These are phyloP conservation scores for Phialemoniopsis sp. DNA, from an alignment of 2,329 filamentous ascomycete genomes.

Conservation along the genomic window DNA sequence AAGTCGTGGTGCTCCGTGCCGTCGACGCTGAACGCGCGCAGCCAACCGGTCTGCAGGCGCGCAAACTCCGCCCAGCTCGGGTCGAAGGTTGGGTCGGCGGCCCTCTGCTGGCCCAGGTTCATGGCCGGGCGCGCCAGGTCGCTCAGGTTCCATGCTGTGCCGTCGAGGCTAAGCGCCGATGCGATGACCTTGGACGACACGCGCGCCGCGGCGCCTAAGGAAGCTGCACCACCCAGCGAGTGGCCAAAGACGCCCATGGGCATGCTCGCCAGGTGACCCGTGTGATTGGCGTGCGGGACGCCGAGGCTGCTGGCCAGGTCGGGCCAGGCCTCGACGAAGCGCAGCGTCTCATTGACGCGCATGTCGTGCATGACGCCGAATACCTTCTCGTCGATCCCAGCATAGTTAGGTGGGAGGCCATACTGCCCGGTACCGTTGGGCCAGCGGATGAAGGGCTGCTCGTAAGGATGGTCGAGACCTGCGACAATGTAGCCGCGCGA, in stretches of 20 bases:
- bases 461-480: constrained; percentile 6
- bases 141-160: neutral
- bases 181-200: neutral
- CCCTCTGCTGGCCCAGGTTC: neutral
- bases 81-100: constrained; percentile 1
- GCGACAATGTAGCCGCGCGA: constrained; percentile 6
- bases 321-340: constrained; percentile 5
- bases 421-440: constrained; percentile 1
- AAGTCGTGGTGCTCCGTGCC: constrained; percentile 15
- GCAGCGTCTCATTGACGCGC: constrained; percentile 5
- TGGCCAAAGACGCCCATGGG: constrained; percentile 5
- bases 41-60: constrained; percentile 12
- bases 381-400: too few species aligned
- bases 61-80: constrained; percentile 12
- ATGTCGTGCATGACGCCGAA: neutral
- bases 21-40: constrained; percentile 10
- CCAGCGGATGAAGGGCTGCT: constrained; percentile 5
- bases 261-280: too few species aligned
- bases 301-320: neutral
- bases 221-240: constrained; percentile 4
- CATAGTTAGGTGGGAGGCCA: too few species aligned
- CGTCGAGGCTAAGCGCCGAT: constrained; percentile 4
- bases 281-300: constrained; percentile 1
- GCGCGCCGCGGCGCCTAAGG: constrained; percentile 3
- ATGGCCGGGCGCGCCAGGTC: constrained; percentile 2